A percentile compares a stretch with the other conserved stretches of the same genome.
These are phyloP conservation scores for Syzygium malaccense DNA, from an alignment of 441 rosid genomes.

Conservation along the genomic window DNA sequence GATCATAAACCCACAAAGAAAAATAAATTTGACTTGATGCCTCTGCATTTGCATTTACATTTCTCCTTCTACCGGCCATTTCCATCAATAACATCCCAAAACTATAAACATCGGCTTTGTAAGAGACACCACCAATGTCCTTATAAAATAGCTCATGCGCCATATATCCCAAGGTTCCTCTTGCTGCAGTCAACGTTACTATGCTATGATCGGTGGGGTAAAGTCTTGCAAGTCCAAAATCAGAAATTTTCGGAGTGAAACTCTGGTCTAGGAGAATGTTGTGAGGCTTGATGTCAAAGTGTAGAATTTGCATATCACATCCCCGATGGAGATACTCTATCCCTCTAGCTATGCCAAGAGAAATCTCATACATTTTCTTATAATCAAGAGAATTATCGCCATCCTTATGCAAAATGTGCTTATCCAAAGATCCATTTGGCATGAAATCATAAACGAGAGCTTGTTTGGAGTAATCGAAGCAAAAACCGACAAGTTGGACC, in stretches of 20 bases:
- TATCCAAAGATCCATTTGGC: background rate
- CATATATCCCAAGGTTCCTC: background rate
- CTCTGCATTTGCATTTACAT: background rate
- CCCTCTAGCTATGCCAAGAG: background rate
- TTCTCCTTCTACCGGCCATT: background rate
- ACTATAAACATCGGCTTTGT: background rate
- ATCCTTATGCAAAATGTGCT: rapidly evolving
- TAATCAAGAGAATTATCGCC: background rate
- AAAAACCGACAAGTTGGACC: background rate
- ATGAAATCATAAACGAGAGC: background rate
- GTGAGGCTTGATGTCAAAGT: background rate
- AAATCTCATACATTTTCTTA: background rate
- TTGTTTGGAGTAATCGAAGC: background rate
- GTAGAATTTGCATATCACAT: background rate
- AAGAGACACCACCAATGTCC: background rate
- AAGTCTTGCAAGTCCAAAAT: background rate
- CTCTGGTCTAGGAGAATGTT: background rate
- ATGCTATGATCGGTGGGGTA: rapidly evolving
- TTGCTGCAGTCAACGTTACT: rapidly evolving
- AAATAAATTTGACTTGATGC: background rate
- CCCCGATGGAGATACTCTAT: rapidly evolving
- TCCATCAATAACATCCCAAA: background rate
- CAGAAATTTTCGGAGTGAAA: rapidly evolving
- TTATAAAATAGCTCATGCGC: background rate
- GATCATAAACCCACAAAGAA: background rate